Percentiles rank a stretch among this genome's conserved stretches.
These are phyloP conservation scores for Tubosaeta sp. DNA, from an alignment of 768 basidiomycete genomes.

Conservation along the genomic window DNA sequence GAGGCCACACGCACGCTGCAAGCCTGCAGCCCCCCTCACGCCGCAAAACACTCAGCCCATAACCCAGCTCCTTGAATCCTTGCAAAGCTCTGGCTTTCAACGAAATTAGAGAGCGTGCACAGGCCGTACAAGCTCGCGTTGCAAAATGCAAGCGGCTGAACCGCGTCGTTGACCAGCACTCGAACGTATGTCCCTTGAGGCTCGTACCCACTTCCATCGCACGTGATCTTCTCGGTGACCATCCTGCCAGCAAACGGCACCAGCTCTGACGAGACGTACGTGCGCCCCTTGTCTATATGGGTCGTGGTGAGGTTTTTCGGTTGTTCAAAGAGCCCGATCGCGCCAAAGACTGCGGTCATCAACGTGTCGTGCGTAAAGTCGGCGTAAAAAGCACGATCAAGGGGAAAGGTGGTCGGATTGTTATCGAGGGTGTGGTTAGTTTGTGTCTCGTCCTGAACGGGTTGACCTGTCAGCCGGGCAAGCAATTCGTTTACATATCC, in stretches of 20 bases:
- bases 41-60: background rate
- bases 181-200: slow-evolving; percentile 48
- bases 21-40: background rate
- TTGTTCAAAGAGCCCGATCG: slow-evolving; percentile 49
- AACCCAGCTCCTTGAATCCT: slow-evolving; percentile 56
- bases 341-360: slow-evolving; percentile 68
- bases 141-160: slow-evolving; percentile 60
- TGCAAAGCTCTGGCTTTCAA: slow-evolving; percentile 66
- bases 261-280: slow-evolving; percentile 43
- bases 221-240: slow-evolving; percentile 64
- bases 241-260: slow-evolving; percentile 72
- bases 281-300: slow-evolving; percentile 18
- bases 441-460: slow-evolving; percentile 66
- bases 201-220: slow-evolving; percentile 22
- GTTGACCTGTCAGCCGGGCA: slow-evolving; percentile 61
- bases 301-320: slow-evolving; percentile 22
- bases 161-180: slow-evolving; percentile 67
- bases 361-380: slow-evolving; percentile 87
- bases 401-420: slow-evolving; percentile 65
- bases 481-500: slow-evolving; percentile 86
- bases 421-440: slow-evolving; percentile 71
- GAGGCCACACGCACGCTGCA: too few species aligned
- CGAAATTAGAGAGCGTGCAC: slow-evolving; percentile 60
- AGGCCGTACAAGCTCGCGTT: slow-evolving; percentile 47
- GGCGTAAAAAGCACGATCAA: slow-evolving; percentile 58